Evolutionary conservation across 495 filamentous ascomycete genomes (phyloP).

Genomic region (Viridothelium virens): DNA sequence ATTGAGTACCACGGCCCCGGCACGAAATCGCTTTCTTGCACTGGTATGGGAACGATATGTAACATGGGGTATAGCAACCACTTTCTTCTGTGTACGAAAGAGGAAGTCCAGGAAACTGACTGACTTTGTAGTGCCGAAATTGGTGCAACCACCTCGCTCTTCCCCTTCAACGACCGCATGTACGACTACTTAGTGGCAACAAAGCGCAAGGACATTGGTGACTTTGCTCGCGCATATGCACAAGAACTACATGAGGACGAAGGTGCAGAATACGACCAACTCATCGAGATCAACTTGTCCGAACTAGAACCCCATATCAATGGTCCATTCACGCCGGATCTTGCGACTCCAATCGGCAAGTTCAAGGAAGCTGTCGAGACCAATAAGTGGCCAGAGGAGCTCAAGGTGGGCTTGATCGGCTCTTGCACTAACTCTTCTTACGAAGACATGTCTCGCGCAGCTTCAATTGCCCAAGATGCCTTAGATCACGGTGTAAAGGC

Average conservation of each 20-base stretch:
- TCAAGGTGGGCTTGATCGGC: slow-evolving; percentile 94
- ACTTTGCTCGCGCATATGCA: slow-evolving; percentile 78
- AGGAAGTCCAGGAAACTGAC: too few species aligned
- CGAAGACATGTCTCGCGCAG: slow-evolving; percentile 95
- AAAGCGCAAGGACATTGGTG: slow-evolving; percentile 82
- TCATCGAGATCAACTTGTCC: slow-evolving; percentile 89
- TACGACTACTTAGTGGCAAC: slow-evolving; percentile 91
- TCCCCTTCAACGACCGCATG: slow-evolving; percentile 98
- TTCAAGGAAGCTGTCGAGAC: slow-evolving; percentile 89
- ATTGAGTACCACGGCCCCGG: slow-evolving; percentile 93
- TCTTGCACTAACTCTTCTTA: slow-evolving; percentile 99
- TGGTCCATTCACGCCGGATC: slow-evolving; percentile 98
- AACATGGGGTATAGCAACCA: slow-evolving; percentile 45
- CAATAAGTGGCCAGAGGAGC: slow-evolving; percentile 93
- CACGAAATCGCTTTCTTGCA: slow-evolving; percentile 59
- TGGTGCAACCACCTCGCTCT: slow-evolving; percentile 94
- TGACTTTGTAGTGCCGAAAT: slow-evolving; percentile 58
- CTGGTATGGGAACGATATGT: slow-evolving; percentile 55
- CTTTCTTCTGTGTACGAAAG: too few species aligned
- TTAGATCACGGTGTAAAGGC: slow-evolving; percentile 89
- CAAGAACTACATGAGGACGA: slow-evolving; percentile 83
- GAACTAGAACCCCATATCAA: slow-evolving; percentile 98
- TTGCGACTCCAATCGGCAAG: slow-evolving; percentile 95
- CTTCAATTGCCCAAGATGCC: slow-evolving; percentile 91
- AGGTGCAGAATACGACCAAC: slow-evolving; percentile 92